phyloP scores from a whole-genome alignment of 2,329 filamentous ascomycete species.

The Sporothrix pallida region DNA sequence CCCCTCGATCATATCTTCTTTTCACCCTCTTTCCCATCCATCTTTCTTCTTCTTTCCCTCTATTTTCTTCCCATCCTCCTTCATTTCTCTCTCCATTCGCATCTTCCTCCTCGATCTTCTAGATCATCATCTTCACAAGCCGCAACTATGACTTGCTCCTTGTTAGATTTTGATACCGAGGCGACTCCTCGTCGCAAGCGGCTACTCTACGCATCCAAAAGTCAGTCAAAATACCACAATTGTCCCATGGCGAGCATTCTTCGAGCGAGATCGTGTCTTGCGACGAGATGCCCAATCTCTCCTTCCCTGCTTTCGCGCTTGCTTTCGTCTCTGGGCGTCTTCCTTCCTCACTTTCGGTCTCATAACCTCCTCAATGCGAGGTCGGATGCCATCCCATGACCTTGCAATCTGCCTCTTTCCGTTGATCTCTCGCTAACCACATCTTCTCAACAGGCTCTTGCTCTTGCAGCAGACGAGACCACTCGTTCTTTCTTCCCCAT shows the following conservation, averaged over 20 bases:
- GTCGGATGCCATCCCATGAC: neutral
- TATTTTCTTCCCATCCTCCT: neutral
- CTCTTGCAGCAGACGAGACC: neutral
- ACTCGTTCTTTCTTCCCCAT: neutral
- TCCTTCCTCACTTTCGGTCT: neutral
- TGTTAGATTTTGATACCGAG: conserved; percentile 16
- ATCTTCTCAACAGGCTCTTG: conserved; percentile 1
- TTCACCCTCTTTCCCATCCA: neutral
- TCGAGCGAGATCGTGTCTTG: too few relatives aligned
- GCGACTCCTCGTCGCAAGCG: conserved; percentile 33
- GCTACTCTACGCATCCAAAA: neutral
- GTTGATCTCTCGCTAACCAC: neutral
- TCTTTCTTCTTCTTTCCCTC: neutral
- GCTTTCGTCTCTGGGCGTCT: too few relatives aligned
- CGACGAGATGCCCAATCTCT: neutral
- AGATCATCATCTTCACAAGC: conserved; percentile 4
- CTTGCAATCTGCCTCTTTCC: neutral
- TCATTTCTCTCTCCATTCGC: neutral
- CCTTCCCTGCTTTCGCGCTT: neutral
- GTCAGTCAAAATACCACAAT: neutral
- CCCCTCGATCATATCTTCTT: neutral
- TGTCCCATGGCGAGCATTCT: neutral
- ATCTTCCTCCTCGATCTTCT: too few relatives aligned
- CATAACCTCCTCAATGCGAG: neutral
- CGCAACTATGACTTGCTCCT: conserved; percentile 10